A percentile compares a stretch with the other conserved stretches of the same genome.
Evolutionary conservation across 148 eudicot species (phyloP).

Genomic region (Euryodendron excelsum): DNA sequence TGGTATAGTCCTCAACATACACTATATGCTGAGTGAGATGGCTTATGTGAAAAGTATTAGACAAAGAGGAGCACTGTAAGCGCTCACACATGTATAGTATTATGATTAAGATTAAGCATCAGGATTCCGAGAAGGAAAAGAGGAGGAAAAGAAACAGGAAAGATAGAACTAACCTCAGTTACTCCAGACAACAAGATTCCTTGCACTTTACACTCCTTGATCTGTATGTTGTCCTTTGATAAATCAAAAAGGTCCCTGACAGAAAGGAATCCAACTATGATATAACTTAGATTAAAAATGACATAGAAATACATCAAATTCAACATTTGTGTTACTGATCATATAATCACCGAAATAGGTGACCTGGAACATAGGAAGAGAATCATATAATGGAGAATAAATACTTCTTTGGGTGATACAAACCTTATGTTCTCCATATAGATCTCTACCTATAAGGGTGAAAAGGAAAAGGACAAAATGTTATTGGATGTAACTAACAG

Average conservation of each 20-base stretch:
- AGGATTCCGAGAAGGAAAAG: not conserved
- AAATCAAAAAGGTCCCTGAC: constrained; percentile 89
- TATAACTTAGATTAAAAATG: not conserved
- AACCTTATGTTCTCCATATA: constrained; percentile 98
- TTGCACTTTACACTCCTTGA: constrained; percentile 76
- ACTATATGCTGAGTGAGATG: not conserved
- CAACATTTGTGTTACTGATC: no score
- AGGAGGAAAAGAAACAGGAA: not conserved
- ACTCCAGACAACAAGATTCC: constrained; percentile 74
- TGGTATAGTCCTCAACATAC: no score
- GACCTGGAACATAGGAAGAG: not conserved
- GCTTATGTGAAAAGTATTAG: not conserved
- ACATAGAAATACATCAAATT: no score
- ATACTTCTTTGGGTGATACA: constrained; percentile 24
- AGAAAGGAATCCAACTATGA: constrained; percentile 17
- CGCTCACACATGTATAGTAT: not conserved
- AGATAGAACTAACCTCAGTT: constrained; percentile 61
- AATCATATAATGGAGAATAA: not conserved
- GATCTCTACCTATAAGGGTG: constrained; percentile 69
- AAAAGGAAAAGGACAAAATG: not conserved
- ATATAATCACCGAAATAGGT: not conserved
- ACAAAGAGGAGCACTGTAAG: not conserved
- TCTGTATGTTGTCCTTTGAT: constrained; percentile 83
- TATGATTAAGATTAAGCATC: not conserved
- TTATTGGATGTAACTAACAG: not conserved